Base-by-base conservation (phyloP, 495 filamentous ascomycete genomes). In the Durotheca rogersii region DNA sequence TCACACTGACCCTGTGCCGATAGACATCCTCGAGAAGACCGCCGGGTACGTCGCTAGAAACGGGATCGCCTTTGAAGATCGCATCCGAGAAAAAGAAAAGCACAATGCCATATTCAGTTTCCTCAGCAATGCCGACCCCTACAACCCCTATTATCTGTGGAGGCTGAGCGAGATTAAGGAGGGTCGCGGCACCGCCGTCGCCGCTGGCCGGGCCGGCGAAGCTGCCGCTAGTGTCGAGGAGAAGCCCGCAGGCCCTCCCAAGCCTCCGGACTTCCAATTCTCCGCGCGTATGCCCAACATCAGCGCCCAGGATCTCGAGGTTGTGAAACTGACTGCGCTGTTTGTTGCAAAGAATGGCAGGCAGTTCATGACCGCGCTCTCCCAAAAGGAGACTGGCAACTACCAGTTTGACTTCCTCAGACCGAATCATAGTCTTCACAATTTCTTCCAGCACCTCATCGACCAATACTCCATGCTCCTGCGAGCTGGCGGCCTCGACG, bases 251-350 rank as follows among this genome's bases (percentile, higher is more conserved):
- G 93, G 92, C 35, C 94, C 93, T 11, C 79, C 81, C 17, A 83
- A 90, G 62, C 94, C 93, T n/a, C 80, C 89, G 23, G 82, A 90
- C 58, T 97, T 95, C 64, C 80, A 88, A 58, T 98, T 97, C 72
- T 95, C 88, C 39, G 92, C 93, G 49, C 85, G 91, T 62, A 96
- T 97, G 90, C 93, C 93, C 51, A 95, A 88, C 60, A 96, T 97
- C 72, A 91, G 81, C 72, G 89, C 94, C 52, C 85, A 93, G 70
- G 93, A 98, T 79, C 76, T 97, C 52, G 94, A 97, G 50, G 85
- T 97, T 45, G 83, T 98, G 49, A 84, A 85, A 56, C 73, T 95
- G 60, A 96, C 93, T 19, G 94, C 93, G 18, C 70, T 94, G 29
- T 95, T 88, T 69, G 88, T 90, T 51, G 93, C 94, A 33, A 89